phyloP scores from a whole-genome alignment of 2,329 filamentous ascomycete species.

The Pestalotiopsis sp. region DNA sequence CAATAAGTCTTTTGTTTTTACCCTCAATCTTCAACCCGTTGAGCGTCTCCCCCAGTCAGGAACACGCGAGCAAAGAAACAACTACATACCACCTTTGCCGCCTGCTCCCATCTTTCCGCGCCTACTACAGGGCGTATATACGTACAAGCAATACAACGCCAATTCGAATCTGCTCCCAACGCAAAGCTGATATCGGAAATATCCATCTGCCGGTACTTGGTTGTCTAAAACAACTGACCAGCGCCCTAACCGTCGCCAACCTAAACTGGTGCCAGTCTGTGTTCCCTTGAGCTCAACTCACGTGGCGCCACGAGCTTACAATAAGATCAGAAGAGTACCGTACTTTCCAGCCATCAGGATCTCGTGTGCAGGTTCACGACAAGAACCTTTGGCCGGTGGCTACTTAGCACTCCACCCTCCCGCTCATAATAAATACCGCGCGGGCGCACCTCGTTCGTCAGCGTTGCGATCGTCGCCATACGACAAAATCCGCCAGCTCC shows the following conservation, averaged over 20 bases:
- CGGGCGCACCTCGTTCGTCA: not conserved
- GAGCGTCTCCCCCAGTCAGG: not conserved
- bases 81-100: not conserved
- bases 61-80: not conserved
- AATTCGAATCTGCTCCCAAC: not conserved
- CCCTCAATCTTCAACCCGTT: not conserved
- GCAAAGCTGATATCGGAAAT: not conserved
- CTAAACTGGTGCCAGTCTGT: constrained; percentile 3
- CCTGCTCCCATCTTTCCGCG: not conserved
- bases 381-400: not conserved
- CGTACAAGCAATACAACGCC: not conserved
- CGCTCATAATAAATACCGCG: constrained; percentile 6
- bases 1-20: not conserved
- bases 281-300: not conserved
- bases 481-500: constrained; percentile 4
- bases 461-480: constrained; percentile 13
- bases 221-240: not conserved
- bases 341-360: not conserved
- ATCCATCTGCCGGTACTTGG: not conserved
- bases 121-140: not conserved
- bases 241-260: not conserved
- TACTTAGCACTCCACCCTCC: not conserved
- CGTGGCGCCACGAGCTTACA: not conserved
- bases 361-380: not conserved
- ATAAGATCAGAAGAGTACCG: not conserved